Evolutionary conservation across 2,329 filamentous ascomycete genomes (phyloP), one percentile per base, ranked within the genome.

Genomic region (Neobulgaria alba): DNA sequence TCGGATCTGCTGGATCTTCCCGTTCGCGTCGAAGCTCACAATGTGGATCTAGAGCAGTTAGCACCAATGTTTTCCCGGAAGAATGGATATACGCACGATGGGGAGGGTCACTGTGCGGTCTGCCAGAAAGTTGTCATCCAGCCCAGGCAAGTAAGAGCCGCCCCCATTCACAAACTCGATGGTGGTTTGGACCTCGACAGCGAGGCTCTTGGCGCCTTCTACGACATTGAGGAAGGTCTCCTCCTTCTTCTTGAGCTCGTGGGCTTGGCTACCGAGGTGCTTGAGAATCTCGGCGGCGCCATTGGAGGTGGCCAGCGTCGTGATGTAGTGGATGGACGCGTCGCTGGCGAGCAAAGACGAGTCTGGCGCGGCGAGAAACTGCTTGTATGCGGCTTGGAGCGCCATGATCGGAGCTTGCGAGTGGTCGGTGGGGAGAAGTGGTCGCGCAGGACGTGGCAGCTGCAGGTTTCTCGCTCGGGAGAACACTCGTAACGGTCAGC

Each of bases 51-150:
- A 61, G 44, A 45, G 34, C 39, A 8, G 36, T 57, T 43, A 57
- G 21, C 10, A 37, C 15, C 15, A 16, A 21, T 29, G 15, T 3
- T 14, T 21, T 19, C 4, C 7, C 4, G 9, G 10, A 30, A 14
- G 39, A 20, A 14, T 20, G 46, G 33, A 33, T 18, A 36, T 34
- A 73, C 83, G 60, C 72, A 95, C 89, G 66, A 94, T 78, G 36
- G 85, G 77, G 51, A 96, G 72, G 38, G 77, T 78, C 47, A 88
- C 88, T 41, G 76, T 76, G 56, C 82, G 82, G 63, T 95, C 88
- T 42, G 85, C 71, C 43, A 98, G 67, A 62, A 96, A 95, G 67
- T 95, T 95, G 69, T 95, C 88, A 57, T 96, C 90, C 36, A 98
- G 71, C 35, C 79, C 79, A 4, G 90, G 90, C 41, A 96, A 74